phyloP scores from a whole-genome alignment of 2,329 filamentous ascomycete species.

The Cadophora malorum region DNA sequence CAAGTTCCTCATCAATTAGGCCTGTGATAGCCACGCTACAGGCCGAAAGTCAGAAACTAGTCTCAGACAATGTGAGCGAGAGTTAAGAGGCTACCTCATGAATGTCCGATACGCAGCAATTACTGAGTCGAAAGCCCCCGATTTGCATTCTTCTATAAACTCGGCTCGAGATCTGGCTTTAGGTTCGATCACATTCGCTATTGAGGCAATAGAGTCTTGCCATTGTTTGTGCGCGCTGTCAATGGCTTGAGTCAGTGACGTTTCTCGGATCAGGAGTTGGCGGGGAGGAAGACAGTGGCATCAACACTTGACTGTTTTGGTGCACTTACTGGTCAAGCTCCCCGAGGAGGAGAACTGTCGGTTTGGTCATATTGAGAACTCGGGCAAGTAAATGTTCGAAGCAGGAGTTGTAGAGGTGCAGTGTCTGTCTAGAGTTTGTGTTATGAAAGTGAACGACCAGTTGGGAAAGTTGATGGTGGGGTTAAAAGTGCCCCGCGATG shows the following conservation, averaged over 20 bases:
- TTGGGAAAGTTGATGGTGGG: conserved; percentile 32
- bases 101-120: conserved; percentile 76
- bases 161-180: conserved; percentile 65
- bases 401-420: conserved; percentile 17
- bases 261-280: background rate
- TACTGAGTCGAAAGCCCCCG: conserved; percentile 70
- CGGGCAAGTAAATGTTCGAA: conserved; percentile 2
- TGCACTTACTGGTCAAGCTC: conserved; percentile 65
- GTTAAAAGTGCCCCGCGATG: conserved; percentile 37
- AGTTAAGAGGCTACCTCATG: too few species aligned
- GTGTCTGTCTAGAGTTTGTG: conserved; percentile 18
- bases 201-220: conserved; percentile 59
- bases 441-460: background rate
- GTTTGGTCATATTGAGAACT: conserved; percentile 49
- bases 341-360: conserved; percentile 68
- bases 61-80: too few species aligned
- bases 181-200: conserved; percentile 71
- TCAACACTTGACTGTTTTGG: conserved; percentile 18
- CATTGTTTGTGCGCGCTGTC: conserved; percentile 69
- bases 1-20: conserved; percentile 71
- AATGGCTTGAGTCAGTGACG: conserved; percentile 18
- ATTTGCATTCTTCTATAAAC: conserved; percentile 72
- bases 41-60: too few species aligned
- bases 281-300: background rate
- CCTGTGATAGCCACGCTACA: conserved; percentile 70